These are phyloP conservation scores for Enterocytospora artemiae DNA, from an alignment of 371 early-diverging fungal genomes.

Conservation along the genomic window DNA sequence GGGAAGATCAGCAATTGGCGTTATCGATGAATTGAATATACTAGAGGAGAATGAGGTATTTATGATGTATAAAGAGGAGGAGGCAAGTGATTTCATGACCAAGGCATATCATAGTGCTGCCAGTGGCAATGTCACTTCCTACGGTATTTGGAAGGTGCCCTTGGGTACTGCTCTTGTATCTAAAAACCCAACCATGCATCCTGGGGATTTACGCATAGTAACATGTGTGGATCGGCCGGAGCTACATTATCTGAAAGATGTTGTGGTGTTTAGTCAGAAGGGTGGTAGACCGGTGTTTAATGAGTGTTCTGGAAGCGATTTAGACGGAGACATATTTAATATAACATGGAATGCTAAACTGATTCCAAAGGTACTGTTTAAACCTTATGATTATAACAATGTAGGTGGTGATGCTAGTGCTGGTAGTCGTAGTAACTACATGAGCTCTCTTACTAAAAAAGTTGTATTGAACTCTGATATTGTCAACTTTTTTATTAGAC, in stretches of 20 bases:
- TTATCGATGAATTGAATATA: conserved; percentile 65
- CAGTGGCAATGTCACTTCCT: background rate
- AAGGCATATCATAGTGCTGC: background rate
- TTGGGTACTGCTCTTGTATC: conserved; percentile 59
- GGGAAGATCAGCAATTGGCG: conserved; percentile 65
- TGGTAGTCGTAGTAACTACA: too few species aligned
- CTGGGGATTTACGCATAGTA: conserved; percentile 68
- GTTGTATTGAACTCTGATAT: conserved; percentile 61
- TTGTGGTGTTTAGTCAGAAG: conserved; percentile 67
- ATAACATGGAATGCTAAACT: conserved; percentile 65
- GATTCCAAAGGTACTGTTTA: conserved; percentile 58
- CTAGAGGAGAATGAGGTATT: conserved; percentile 65
- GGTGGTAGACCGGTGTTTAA: conserved; percentile 66
- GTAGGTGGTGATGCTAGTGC: too few species aligned
- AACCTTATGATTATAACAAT: conserved; percentile 63
- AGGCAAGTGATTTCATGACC: too few species aligned
- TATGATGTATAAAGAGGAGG: conserved; percentile 40
- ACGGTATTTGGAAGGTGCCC: conserved; percentile 20
- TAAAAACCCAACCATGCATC: conserved; percentile 69
- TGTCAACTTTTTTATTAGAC: conserved; percentile 65
- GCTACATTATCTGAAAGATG: conserved; percentile 62
- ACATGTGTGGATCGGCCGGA: conserved; percentile 62
- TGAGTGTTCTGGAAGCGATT: conserved; percentile 69
- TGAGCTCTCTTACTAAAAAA: conserved; percentile 36
- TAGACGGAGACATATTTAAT: conserved; percentile 67